A percentile compares a stretch with the other conserved stretches of the same genome.
phyloP scores from a whole-genome alignment of 2,329 filamentous ascomycete genomes.

The Penicillium sp. region DNA sequence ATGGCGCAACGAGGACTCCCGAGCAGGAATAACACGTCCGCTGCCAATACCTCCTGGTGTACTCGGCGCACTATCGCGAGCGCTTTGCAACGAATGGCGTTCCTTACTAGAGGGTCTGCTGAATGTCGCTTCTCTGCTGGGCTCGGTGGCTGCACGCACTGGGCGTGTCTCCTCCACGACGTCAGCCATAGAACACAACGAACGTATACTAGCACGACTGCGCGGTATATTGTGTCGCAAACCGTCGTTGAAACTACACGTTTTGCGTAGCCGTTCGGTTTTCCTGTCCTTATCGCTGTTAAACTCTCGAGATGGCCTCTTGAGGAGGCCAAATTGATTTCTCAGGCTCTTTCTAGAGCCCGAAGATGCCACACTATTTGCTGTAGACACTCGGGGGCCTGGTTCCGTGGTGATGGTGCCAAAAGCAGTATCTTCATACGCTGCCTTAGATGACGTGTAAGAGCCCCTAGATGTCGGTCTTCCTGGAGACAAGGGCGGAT shows the following conservation, averaged over 20 bases:
- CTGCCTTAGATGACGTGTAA: too few relatives aligned
- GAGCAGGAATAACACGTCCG: constrained; percentile 52
- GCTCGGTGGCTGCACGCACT: too few relatives aligned
- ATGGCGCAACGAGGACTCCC: constrained; percentile 56
- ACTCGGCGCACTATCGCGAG: too few relatives aligned
- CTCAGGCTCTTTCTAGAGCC: constrained; percentile 33
- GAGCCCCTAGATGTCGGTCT: constrained; percentile 37
- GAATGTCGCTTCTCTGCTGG: too few relatives aligned
- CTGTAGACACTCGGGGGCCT: constrained; percentile 33
- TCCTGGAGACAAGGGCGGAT: constrained; percentile 44
- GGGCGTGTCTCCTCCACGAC: constrained; percentile 31
- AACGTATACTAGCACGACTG: constrained; percentile 33
- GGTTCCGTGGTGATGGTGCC: constrained; percentile 36
- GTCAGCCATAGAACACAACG: constrained; percentile 37
- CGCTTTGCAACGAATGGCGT: too few relatives aligned
- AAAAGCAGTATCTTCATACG: constrained; percentile 30
- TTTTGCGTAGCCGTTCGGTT: constrained; percentile 28
- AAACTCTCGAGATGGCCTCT: constrained; percentile 32
- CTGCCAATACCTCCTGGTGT: constrained; percentile 35
- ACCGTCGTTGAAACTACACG: constrained; percentile 29
- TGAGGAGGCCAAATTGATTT: constrained; percentile 27
- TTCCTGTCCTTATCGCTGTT: constrained; percentile 28
- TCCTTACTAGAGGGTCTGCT: too few relatives aligned
- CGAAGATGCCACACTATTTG: constrained; percentile 32
- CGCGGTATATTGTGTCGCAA: constrained; percentile 28